Percentiles rank a stretch among this genome's conserved stretches.
phyloP scores from a whole-genome alignment of 441 rosid genomes.

The Pelargonium citronellum region DNA sequence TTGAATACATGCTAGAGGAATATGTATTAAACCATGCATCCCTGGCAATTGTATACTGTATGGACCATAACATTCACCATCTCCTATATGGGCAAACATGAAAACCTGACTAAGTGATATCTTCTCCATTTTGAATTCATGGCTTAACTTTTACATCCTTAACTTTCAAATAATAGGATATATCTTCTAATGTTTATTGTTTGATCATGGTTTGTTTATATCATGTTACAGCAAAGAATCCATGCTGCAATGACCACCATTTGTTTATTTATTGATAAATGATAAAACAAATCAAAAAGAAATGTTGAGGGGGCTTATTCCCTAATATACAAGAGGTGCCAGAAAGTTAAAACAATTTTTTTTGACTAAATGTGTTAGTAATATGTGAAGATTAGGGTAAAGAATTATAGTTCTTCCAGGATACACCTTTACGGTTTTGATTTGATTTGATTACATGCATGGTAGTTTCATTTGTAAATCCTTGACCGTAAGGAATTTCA shows the following conservation, averaged over 20 bases:
- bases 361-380: no score
- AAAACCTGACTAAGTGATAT: background rate
- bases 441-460: background rate
- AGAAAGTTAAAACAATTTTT: background rate
- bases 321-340: background rate
- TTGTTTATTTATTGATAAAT: background rate
- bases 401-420: no score
- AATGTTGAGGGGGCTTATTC: background rate
- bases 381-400: no score
- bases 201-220: background rate
- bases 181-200: background rate
- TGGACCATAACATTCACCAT: background rate
- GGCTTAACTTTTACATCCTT: background rate
- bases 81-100: no score
- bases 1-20: background rate
- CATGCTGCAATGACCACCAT: background rate
- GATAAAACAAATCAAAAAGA: background rate
- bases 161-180: slow-evolving; percentile 4
- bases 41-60: background rate
- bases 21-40: slow-evolving; percentile 4
- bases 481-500: background rate
- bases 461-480: background rate
- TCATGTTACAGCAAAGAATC: background rate
- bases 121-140: background rate
- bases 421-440: background rate